Conservation (phyloP, 2,329 filamentous ascomycete species). For the Pyrenochaeta sp. region DNA sequence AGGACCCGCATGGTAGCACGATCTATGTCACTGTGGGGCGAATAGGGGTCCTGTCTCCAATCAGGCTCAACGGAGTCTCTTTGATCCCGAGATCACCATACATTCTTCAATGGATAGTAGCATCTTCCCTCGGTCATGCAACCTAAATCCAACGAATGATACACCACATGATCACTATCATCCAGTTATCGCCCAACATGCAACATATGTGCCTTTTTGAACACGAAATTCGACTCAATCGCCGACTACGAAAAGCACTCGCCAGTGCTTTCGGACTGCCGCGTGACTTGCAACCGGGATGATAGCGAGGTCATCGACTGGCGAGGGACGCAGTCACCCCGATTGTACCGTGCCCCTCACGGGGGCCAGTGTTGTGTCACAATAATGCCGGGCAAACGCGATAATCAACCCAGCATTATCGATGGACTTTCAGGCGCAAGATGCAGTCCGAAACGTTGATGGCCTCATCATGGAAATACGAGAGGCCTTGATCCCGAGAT, state of each 20-base stretch:
- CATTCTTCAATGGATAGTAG: constrained; percentile 2
- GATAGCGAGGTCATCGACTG: neutral
- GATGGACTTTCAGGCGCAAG: neutral
- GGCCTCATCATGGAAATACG: constrained; percentile 8
- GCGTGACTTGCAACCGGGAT: neutral
- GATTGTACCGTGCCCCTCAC: neutral
- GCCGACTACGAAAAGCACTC: constrained; percentile 12
- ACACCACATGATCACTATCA: constrained; percentile 9
- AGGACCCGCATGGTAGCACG: too few species aligned
- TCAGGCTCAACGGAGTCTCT: neutral
- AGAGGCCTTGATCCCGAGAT: constrained; percentile 11
- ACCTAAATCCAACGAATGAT: constrained; percentile 6
- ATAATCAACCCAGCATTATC: neutral
- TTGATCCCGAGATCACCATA: neutral
- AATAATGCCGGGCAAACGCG: constrained; percentile 1
- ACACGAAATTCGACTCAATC: neutral
- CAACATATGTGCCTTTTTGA: too few species aligned
- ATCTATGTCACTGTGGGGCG: too few species aligned
- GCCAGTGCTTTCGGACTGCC: neutral
- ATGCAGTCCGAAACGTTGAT: constrained; percentile 15
- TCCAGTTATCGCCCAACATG: constrained; percentile 2
- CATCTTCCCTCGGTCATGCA: constrained; percentile 11
- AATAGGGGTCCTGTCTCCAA: constrained; percentile 1
- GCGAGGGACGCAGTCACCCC: neutral
- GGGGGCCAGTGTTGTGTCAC: constrained; percentile 11